Percentiles rank a stretch among this genome's conserved stretches.
phyloP scores from a whole-genome alignment of 352 stramenopile species.

The Peronospora farinosa region DNA sequence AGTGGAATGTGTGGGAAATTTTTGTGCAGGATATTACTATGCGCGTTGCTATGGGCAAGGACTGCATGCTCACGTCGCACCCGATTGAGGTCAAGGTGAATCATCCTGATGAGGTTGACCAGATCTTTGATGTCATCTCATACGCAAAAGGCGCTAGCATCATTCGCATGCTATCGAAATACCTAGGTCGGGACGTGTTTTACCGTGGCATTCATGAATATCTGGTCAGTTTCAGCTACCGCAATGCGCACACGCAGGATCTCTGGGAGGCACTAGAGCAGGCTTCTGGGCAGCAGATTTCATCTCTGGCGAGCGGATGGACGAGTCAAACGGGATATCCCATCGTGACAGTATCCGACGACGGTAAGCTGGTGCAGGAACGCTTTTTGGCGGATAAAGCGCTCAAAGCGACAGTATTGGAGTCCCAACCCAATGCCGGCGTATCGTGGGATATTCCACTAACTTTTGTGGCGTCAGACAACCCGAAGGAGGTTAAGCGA shows the following conservation, averaged over 20 bases:
- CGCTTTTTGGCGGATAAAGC: constrained; percentile 80
- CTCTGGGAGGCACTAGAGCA: constrained; percentile 92
- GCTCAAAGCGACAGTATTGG: too few species aligned
- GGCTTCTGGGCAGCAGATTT: constrained; percentile 86
- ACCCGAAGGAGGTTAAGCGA: constrained; percentile 40
- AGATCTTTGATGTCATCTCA: constrained; percentile 98
- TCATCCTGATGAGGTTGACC: constrained; percentile 92
- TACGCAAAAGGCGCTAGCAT: constrained; percentile 90
- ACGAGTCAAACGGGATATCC: constrained; percentile 93
- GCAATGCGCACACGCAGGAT: constrained; percentile 92
- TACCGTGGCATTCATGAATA: constrained; percentile 90
- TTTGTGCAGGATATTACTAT: constrained; percentile 87
- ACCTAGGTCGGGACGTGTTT: constrained; percentile 68
- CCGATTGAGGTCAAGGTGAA: constrained; percentile 94
- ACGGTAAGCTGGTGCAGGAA: constrained; percentile 77
- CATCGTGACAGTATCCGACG: constrained; percentile 72
- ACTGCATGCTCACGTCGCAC: constrained; percentile 89
- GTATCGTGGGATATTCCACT: constrained; percentile 81
- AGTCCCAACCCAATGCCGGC: too few species aligned
- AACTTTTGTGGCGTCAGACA: constrained; percentile 49
- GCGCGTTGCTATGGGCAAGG: constrained; percentile 86
- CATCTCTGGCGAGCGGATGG: constrained; percentile 89
- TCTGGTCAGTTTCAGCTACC: constrained; percentile 89
- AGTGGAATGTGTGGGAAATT: constrained; percentile 94
- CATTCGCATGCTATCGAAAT: constrained; percentile 75